phyloP scores from a whole-genome alignment of 116 monocot species.

The Trichopus zeylanicus region DNA sequence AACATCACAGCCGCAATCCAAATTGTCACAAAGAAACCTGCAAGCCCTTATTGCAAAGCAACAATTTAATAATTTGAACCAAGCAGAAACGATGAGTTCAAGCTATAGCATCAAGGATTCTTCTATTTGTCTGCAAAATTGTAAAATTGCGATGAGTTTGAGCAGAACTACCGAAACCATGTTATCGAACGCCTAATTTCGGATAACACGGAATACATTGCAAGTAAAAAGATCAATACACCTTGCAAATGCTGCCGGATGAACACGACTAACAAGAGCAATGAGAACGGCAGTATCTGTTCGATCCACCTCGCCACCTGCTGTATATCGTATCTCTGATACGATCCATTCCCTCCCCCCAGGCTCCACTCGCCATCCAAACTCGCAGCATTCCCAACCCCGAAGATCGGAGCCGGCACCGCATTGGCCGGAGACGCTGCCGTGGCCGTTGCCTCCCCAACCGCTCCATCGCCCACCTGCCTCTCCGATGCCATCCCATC shows the following conservation, averaged over 20 bases:
- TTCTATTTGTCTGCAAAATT: background rate
- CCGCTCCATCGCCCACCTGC: conserved; percentile 19
- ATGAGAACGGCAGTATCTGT: conserved; percentile 86
- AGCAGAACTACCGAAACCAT: too few species aligned
- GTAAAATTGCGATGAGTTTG: background rate
- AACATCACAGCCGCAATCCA: conserved; percentile 98
- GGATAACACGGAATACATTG: background rate
- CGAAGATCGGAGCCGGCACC: background rate
- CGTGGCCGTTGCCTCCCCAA: conserved; percentile 9
- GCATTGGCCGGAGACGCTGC: conserved; percentile 8
- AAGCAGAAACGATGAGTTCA: too few species aligned
- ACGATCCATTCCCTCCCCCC: conserved; percentile 31
- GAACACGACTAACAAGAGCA: conserved; percentile 87
- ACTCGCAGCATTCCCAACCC: conserved; percentile 1
- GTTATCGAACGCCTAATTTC: background rate
- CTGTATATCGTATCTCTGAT: conserved; percentile 92
- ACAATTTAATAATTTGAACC: background rate
- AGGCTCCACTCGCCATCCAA: conserved; percentile 27
- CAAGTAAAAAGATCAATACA: conserved; percentile 8
- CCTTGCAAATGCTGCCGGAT: conserved; percentile 99
- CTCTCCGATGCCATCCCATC: too few species aligned
- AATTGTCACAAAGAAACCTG: conserved; percentile 96
- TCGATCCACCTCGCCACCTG: conserved; percentile 87
- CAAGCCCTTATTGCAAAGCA: conserved; percentile 10
- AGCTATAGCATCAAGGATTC: background rate